phyloP scores from a whole-genome alignment of 257 asterid species.

The Eustoma russellianum region DNA sequence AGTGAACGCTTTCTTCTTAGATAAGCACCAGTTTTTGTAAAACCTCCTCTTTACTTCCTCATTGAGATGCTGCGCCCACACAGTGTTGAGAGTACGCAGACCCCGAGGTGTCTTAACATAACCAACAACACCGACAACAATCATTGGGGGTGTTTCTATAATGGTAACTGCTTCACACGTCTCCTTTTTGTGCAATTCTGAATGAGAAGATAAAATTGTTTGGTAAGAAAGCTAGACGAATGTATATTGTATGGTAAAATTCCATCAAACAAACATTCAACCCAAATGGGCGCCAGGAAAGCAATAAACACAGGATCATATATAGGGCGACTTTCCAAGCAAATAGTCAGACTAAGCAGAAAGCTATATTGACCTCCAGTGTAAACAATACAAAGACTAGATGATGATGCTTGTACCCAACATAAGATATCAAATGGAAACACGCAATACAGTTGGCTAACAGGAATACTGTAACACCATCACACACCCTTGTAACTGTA shows the following conservation, averaged over 20 bases:
- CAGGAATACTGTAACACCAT: no score
- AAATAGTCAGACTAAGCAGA: no score
- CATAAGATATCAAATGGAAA: no score
- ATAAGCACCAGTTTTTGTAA: slow-evolving; percentile 73
- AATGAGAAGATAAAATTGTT: neutral
- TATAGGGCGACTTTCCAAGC: no score
- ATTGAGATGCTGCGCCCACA: slow-evolving; percentile 78
- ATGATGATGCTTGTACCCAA: no score
- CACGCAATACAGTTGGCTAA: no score
- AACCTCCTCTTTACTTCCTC: slow-evolving; percentile 74
- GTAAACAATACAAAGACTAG: no score
- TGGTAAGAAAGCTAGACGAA: neutral
- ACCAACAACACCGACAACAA: slow-evolving; percentile 80
- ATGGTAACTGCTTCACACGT: slow-evolving; percentile 83
- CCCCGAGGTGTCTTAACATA: slow-evolving; percentile 77
- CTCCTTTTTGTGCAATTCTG: slow-evolving; percentile 84
- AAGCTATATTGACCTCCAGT: no score
- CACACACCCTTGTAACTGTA: no score
- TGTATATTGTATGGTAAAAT: no score
- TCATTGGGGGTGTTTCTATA: slow-evolving; percentile 68
- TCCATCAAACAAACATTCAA: neutral
- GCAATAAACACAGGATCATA: no score
- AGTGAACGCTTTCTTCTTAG: slow-evolving; percentile 65
- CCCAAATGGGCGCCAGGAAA: neutral
- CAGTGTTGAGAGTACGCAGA: slow-evolving; percentile 59